phyloP scores from a whole-genome alignment of 2,329 filamentous ascomycete genomes.

The Diaporthe nobilis region DNA sequence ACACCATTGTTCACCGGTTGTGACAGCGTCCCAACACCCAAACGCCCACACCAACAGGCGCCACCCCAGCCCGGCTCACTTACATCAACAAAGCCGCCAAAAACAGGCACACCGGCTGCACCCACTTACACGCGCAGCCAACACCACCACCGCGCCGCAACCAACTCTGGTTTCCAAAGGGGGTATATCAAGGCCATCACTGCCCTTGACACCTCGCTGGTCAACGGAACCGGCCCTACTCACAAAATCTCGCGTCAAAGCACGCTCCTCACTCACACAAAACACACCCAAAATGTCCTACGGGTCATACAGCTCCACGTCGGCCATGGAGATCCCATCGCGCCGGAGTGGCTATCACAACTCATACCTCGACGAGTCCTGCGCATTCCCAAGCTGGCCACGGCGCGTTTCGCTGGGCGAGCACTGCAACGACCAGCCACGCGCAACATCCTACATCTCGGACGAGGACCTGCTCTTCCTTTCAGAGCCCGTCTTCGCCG shows the following conservation, averaged over 20 bases:
- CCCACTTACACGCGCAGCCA: slow-evolving; percentile 35
- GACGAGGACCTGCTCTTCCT: slow-evolving; percentile 72
- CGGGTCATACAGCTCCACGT: slow-evolving; percentile 64
- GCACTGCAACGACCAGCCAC: slow-evolving; percentile 54
- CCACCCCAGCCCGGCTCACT: slow-evolving; percentile 16
- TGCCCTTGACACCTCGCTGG: slow-evolving; percentile 2
- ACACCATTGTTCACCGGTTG: slow-evolving; percentile 18
- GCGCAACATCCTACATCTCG: slow-evolving; percentile 70
- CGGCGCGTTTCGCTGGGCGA: slow-evolving; percentile 66
- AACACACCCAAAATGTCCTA: slow-evolving; percentile 57
- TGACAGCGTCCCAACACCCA: slow-evolving; percentile 16
- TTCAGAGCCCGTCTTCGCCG: slow-evolving; percentile 64
- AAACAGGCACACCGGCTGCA: slow-evolving; percentile 31
- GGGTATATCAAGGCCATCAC: slow-evolving; percentile 17
- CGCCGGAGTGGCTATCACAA: slow-evolving; percentile 46
- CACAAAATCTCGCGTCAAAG: slow-evolving; percentile 42
- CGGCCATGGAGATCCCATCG: slow-evolving; percentile 62
- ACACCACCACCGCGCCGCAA: slow-evolving; percentile 7
- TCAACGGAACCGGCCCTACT: background rate
- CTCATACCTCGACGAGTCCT: slow-evolving; percentile 59
- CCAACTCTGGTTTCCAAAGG: background rate
- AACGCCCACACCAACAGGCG: slow-evolving; percentile 12
- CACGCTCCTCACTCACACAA: slow-evolving; percentile 47
- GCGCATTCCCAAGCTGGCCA: slow-evolving; percentile 73
- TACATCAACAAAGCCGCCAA: slow-evolving; percentile 16